Conservation (phyloP, 2,329 filamentous ascomycete genomes). For the Colletotrichum spinosum region DNA sequence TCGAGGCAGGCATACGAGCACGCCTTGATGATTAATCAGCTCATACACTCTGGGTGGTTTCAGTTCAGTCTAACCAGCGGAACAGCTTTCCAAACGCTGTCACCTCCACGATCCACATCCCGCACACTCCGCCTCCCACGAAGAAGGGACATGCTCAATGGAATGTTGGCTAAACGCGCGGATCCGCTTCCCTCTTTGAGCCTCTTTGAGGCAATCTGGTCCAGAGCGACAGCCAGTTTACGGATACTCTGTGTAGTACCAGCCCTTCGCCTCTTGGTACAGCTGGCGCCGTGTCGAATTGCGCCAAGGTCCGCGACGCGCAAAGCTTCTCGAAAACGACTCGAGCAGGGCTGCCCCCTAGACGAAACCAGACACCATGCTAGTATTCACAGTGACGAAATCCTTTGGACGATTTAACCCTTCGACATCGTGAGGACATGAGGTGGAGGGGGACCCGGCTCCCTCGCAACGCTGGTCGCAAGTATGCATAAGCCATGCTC, state of each 20-base stretch:
- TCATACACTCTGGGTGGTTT: no score
- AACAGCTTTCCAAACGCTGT: neutral
- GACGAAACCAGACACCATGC: conserved; percentile 15
- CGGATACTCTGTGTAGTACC: no score
- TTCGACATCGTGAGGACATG: conserved; percentile 3
- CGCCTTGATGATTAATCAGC: no score
- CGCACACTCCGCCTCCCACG: conserved; percentile 1
- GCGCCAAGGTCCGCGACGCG: conserved; percentile 5
- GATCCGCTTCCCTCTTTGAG: neutral
- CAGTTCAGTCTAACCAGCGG: neutral
- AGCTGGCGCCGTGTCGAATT: conserved; percentile 2
- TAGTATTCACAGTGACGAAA: neutral
- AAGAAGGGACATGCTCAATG: neutral
- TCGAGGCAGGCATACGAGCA: no score
- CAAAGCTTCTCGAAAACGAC: conserved; percentile 18
- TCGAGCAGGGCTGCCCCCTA: conserved; percentile 14
- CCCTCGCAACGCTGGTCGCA: neutral
- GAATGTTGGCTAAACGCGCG: conserved; percentile 1
- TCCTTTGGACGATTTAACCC: conserved; percentile 18
- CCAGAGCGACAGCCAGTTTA: no score
- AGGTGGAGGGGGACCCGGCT: conserved; percentile 17
- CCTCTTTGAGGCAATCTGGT: no score
- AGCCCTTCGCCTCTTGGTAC: conserved; percentile 5
- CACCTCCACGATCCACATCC: conserved; percentile 16
- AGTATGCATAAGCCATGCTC: no score